Conservation (phyloP, 441 rosid genomes). For the Erodium texanum region DNA sequence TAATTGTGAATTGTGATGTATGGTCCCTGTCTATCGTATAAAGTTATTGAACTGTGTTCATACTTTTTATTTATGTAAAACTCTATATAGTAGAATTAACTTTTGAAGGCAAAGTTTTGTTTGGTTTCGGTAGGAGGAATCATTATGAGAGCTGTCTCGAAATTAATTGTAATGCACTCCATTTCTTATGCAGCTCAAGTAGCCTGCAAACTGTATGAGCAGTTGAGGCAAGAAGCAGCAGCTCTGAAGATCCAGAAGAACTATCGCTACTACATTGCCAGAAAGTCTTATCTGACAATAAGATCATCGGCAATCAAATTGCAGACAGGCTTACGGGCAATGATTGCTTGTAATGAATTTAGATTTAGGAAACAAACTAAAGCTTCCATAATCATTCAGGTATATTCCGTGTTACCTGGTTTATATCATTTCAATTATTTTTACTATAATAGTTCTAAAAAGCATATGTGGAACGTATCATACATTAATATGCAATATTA, state of each 20-base stretch:
- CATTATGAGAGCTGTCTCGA: not conserved
- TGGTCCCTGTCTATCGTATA: not conserved
- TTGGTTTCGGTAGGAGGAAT: not conserved
- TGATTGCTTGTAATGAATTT: constrained; percentile 58
- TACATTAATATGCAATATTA: not conserved
- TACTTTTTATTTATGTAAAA: not conserved
- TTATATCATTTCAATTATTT: not conserved
- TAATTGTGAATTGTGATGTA: not conserved
- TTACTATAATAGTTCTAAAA: not conserved
- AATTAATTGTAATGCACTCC: not conserved
- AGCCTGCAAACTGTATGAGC: constrained; percentile 39
- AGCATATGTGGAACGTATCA: not conserved
- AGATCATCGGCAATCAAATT: constrained; percentile 40
- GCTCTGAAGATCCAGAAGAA: constrained; percentile 54
- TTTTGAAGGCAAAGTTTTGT: not conserved
- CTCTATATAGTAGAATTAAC: not conserved
- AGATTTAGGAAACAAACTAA: constrained; percentile 47
- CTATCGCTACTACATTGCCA: constrained; percentile 36
- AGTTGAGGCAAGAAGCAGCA: constrained; percentile 48
- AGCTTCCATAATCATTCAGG: constrained; percentile 53
- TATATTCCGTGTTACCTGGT: constrained; percentile 9
- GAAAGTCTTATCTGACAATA: constrained; percentile 32
- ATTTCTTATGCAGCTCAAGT: constrained; percentile 37
- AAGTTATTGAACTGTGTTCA: not conserved
- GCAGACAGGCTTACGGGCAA: constrained; percentile 57